Percentiles rank a stretch among this genome's conserved stretches.
These are phyloP conservation scores for Cystofilobasidium macerans DNA, from an alignment of 768 basidiomycete species.

Conservation along the genomic window DNA sequence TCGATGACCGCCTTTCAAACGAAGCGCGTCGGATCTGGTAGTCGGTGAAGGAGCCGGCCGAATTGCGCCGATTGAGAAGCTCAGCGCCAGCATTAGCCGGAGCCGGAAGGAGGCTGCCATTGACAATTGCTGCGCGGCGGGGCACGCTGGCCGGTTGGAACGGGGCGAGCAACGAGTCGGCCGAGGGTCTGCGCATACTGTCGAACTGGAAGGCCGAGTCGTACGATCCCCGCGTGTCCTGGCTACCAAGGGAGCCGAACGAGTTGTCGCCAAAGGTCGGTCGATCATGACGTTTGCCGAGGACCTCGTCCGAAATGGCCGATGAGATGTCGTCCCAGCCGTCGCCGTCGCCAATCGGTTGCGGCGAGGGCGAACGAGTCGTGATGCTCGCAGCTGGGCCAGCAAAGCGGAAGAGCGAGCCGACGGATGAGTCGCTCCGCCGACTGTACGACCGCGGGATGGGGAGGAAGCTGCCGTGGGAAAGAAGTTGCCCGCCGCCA, in stretches of 20 bases:
- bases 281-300: background rate
- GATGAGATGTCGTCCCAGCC: slow-evolving; percentile 8
- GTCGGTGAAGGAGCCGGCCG: background rate
- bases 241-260: too few species aligned
- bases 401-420: background rate
- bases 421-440: background rate
- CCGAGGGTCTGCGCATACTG: background rate
- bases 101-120: background rate
- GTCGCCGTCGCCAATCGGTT: background rate
- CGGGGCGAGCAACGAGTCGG: background rate
- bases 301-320: slow-evolving; percentile 1
- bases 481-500: background rate
- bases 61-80: background rate
- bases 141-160: background rate
- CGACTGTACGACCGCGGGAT: background rate
- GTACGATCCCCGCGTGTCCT: background rate
- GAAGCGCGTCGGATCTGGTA: slow-evolving; percentile 3
- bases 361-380: background rate
- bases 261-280: background rate
- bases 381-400: background rate
- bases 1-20: background rate
- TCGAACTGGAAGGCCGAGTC: slow-evolving; percentile 20
- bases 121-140: background rate
- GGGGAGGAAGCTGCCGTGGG: too few species aligned
- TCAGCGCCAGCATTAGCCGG: background rate